Conservation (phyloP, 2,329 filamentous ascomycete genomes). For the Cadophora malorum region DNA sequence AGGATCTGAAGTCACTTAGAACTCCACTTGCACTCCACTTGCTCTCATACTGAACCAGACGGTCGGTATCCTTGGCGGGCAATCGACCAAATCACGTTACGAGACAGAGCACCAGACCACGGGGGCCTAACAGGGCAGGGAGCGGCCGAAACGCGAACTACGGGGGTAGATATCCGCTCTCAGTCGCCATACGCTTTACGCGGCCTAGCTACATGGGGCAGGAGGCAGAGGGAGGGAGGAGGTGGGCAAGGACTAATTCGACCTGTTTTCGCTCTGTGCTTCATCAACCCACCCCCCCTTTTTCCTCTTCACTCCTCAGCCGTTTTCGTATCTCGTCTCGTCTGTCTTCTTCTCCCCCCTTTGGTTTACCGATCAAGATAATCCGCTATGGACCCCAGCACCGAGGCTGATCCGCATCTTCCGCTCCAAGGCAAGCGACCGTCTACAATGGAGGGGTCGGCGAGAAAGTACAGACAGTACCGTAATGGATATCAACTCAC, state of each 20-base stretch:
- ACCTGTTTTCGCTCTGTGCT: neutral
- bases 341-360: neutral
- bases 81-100: conserved; percentile 20
- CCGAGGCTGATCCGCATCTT: conserved; percentile 8
- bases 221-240: neutral
- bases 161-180: neutral
- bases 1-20: neutral
- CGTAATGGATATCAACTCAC: neutral
- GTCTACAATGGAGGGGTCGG: neutral
- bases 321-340: neutral
- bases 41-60: neutral
- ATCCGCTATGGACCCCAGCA: neutral
- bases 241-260: neutral
- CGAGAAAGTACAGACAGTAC: neutral
- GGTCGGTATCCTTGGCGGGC: conserved; percentile 11
- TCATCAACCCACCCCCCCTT: neutral
- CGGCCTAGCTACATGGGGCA: conserved; percentile 20
- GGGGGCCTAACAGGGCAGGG: neutral
- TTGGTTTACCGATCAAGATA: neutral
- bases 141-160: conserved; percentile 5
- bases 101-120: conserved; percentile 5
- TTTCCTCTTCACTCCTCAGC: neutral
- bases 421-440: neutral
- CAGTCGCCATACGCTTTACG: conserved; percentile 13
- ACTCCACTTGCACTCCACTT: neutral